phyloP scores from a whole-genome alignment of 371 early-diverging fungal genomes.

The Mucor plumbeus region DNA sequence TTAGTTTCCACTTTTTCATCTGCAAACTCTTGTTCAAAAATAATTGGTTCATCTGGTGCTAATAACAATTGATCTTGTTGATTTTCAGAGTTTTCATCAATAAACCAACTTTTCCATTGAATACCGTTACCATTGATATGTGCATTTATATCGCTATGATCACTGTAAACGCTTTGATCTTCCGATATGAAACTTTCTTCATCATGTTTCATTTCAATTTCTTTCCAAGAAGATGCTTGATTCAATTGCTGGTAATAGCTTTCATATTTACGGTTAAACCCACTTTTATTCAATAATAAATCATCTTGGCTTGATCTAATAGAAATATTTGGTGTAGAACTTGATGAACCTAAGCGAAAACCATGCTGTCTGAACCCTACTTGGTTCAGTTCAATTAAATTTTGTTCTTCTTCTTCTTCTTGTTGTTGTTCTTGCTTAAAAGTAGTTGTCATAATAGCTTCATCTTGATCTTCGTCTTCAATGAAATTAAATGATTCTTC shows the following conservation, averaged over 20 bases:
- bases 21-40: conserved; percentile 16
- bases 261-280: conserved; percentile 13
- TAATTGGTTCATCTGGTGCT: background rate
- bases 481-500: background rate
- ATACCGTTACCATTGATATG: background rate
- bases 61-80: background rate
- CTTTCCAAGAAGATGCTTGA: conserved; percentile 23
- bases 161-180: background rate
- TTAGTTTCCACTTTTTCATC: conserved; percentile 29
- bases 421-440: background rate
- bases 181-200: background rate
- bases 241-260: conserved; percentile 18
- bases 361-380: background rate
- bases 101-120: conserved; percentile 34
- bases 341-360: conserved; percentile 8
- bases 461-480: background rate
- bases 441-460: background rate
- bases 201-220: background rate
- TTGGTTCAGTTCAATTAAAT: background rate
- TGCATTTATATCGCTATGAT: conserved; percentile 1
- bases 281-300: background rate
- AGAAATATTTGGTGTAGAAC: conserved; percentile 18
- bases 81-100: background rate
- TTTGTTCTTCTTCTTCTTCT: background rate
- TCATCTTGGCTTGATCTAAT: background rate